Percentiles rank a stretch among this genome's conserved stretches.
phyloP scores from a whole-genome alignment of 164 flowering plant species.

The Paratinospora sagittata region DNA sequence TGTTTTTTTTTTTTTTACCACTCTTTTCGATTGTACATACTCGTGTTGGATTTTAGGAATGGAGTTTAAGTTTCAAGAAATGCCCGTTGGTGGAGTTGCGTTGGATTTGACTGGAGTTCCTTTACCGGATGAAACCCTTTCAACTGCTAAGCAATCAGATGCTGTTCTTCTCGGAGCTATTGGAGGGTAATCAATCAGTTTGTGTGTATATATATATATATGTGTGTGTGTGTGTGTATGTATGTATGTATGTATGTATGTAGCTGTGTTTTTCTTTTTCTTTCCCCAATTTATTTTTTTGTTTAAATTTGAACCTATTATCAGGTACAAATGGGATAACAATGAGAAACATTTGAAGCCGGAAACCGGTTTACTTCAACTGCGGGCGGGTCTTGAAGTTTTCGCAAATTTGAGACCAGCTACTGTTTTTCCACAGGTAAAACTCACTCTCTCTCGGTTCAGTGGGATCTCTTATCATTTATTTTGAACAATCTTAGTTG shows the following conservation, averaged over 20 bases:
- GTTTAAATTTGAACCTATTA: not conserved
- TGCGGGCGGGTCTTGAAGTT: slow-evolving; percentile 80
- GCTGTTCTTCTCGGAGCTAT: slow-evolving; percentile 97
- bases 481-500: not conserved
- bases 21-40: not conserved
- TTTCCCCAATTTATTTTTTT: not conserved
- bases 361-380: slow-evolving; percentile 95
- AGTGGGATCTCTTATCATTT: not conserved
- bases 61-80: slow-evolving; percentile 62
- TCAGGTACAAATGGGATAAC: slow-evolving; percentile 94
- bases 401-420: slow-evolving; percentile 98
- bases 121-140: slow-evolving; percentile 86
- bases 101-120: slow-evolving; percentile 88
- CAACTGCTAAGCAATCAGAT: slow-evolving; percentile 66
- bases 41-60: slow-evolving; percentile 40
- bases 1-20: not conserved
- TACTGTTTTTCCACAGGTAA: slow-evolving; percentile 84
- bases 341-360: slow-evolving; percentile 87
- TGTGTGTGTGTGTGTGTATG: not conserved
- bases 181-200: slow-evolving; percentile 63
- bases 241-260: too few relatives aligned
- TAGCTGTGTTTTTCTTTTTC: not conserved
- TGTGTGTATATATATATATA: not conserved
- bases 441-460: not conserved
- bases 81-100: slow-evolving; percentile 90